Conservation (phyloP, 768 basidiomycete species). For the Austroboletus eburneus region DNA sequence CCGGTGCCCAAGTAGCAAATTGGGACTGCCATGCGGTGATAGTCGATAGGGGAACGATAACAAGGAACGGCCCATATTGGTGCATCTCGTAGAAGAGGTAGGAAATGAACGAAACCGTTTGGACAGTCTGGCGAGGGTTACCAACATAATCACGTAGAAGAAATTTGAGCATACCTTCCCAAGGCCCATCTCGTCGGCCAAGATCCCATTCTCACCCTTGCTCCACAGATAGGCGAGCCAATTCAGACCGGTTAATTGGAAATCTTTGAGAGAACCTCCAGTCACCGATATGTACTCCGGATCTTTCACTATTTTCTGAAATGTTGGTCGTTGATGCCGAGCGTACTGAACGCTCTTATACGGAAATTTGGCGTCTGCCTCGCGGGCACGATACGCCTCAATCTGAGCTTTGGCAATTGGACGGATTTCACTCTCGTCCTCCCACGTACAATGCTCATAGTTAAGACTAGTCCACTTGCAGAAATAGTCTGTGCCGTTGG, state of each 20-base stretch:
- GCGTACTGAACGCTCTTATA: constrained; percentile 74
- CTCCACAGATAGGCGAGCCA: constrained; percentile 99
- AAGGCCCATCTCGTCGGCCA: constrained; percentile 99
- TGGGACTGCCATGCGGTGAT: constrained; percentile 98
- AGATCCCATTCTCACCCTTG: constrained; percentile 91
- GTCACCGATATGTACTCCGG: constrained; percentile 78
- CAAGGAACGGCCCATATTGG: constrained; percentile 95
- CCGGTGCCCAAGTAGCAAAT: constrained; percentile 93
- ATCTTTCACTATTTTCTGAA: constrained; percentile 81
- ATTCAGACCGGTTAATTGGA: constrained; percentile 96
- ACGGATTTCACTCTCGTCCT: constrained; percentile 74
- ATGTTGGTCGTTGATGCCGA: constrained; percentile 66
- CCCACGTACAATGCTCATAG: constrained; percentile 97
- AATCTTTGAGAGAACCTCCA: constrained; percentile 91
- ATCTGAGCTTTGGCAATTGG: constrained; percentile 75
- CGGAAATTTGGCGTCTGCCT: constrained; percentile 77
- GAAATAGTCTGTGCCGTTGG: constrained; percentile 74
- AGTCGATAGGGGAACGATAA: constrained; percentile 96
- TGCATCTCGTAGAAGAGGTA: constrained; percentile 90
- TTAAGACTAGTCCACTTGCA: constrained; percentile 95
- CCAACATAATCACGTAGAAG: constrained; percentile 10
- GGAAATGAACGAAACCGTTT: constrained; percentile 92
- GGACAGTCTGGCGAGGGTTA: constrained; percentile 63
- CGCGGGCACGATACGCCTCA: constrained; percentile 71
- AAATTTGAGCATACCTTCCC: constrained; percentile 63